phyloP scores from a whole-genome alignment of 345 rosid genomes.

The Ceriops tagal region DNA sequence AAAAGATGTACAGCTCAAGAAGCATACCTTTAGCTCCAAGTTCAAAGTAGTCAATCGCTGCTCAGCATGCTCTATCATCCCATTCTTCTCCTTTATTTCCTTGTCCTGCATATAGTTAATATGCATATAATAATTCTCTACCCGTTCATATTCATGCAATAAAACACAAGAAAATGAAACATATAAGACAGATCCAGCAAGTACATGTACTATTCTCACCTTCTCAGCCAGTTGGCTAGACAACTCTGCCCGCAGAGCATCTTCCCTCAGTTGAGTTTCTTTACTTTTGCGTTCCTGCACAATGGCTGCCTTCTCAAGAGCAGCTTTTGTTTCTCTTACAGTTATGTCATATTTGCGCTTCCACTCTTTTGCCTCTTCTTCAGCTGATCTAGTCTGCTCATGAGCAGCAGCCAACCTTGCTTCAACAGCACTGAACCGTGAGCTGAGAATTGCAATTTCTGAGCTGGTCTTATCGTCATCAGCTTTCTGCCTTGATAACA shows the following conservation, averaged over 20 bases:
- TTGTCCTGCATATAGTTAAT: slow-evolving; percentile 56
- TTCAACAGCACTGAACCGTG: slow-evolving; percentile 84
- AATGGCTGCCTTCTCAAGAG: slow-evolving; percentile 86
- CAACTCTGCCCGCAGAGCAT: slow-evolving; percentile 77
- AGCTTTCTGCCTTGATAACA: slow-evolving; percentile 68
- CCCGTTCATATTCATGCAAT: not conserved
- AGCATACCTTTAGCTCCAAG: slow-evolving; percentile 78
- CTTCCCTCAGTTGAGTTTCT: slow-evolving; percentile 85
- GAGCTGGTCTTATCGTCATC: slow-evolving; percentile 65
- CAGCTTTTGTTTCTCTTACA: slow-evolving; percentile 81
- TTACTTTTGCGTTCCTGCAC: slow-evolving; percentile 76
- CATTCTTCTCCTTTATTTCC: slow-evolving; percentile 65
- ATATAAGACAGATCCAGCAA: slow-evolving; percentile 3
- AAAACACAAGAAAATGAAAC: not conserved
- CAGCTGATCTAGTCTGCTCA: slow-evolving; percentile 83
- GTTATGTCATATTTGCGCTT: slow-evolving; percentile 85
- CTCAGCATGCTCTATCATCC: slow-evolving; percentile 72
- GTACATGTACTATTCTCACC: slow-evolving; percentile 32
- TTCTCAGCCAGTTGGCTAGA: slow-evolving; percentile 51
- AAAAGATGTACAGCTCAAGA: not conserved
- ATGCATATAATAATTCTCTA: slow-evolving; percentile 7
- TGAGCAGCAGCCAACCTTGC: slow-evolving; percentile 94
- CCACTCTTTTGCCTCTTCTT: slow-evolving; percentile 95
- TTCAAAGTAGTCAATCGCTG: slow-evolving; percentile 73
- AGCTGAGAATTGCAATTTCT: slow-evolving; percentile 71